A percentile compares a stretch with the other conserved stretches of the same genome.
These are phyloP conservation scores for Colletotrichum sp. DNA, from an alignment of 2,329 filamentous ascomycete genomes.

Conservation along the genomic window DNA sequence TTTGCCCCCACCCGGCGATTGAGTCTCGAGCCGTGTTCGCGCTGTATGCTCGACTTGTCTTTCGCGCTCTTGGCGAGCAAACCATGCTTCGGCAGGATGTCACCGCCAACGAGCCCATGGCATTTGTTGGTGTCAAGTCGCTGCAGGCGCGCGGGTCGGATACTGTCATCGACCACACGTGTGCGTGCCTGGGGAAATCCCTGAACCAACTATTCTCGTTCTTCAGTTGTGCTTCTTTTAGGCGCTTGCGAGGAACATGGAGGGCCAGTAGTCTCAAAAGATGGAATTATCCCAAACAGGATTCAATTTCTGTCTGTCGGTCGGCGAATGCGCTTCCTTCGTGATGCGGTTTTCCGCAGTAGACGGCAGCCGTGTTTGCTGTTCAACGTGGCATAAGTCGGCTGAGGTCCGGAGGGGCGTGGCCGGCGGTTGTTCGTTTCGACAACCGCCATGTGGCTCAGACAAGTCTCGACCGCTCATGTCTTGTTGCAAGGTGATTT, in stretches of 20 bases:
- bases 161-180: background rate
- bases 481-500: background rate
- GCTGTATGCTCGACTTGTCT: background rate
- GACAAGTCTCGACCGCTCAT: background rate
- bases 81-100: background rate
- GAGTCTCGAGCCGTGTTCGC: background rate
- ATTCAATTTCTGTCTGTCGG: background rate
- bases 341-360: background rate
- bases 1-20: background rate
- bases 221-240: background rate
- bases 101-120: background rate
- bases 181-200: background rate
- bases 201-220: background rate
- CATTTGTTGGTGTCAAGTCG: background rate
- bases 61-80: background rate
- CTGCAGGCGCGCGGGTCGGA: background rate
- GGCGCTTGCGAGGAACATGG: background rate
- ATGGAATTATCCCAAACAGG: background rate
- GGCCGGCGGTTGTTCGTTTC: background rate
- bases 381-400: background rate
- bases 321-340: background rate
- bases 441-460: background rate
- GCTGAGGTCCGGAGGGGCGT: background rate
- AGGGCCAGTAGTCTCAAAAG: background rate
- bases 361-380: background rate